Conservation (phyloP, 768 basidiomycete species). For the Dentipellis sp. region DNA sequence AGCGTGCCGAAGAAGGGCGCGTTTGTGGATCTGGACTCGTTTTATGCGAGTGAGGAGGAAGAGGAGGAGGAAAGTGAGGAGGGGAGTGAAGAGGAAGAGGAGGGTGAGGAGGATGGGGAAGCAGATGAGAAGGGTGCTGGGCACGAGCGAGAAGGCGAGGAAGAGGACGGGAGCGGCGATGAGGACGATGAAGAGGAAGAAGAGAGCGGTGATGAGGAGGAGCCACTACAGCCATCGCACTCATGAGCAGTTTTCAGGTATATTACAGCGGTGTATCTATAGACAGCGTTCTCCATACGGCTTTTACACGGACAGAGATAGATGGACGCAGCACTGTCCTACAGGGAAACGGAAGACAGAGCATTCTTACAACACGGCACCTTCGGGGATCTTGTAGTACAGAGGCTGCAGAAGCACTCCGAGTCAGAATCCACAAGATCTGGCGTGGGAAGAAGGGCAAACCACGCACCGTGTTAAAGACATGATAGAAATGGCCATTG, state of each 20-base stretch:
- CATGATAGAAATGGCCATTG: slow-evolving; percentile 70
- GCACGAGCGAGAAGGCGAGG: slow-evolving; percentile 10
- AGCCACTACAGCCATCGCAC: not conserved
- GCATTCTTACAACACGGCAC: slow-evolving; percentile 20
- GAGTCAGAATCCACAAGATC: not conserved
- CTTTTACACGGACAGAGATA: not conserved
- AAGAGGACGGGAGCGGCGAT: slow-evolving; percentile 17
- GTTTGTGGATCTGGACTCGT: slow-evolving; percentile 60
- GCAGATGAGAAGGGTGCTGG: slow-evolving; percentile 17
- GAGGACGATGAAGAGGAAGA: slow-evolving; percentile 23
- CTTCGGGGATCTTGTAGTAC: slow-evolving; percentile 32
- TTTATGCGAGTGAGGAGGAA: slow-evolving; percentile 40
- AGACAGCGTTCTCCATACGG: not conserved
- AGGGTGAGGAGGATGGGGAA: slow-evolving; percentile 26
- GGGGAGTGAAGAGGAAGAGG: slow-evolving; percentile 14
- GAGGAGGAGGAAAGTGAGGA: slow-evolving; percentile 21
- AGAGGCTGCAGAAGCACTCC: slow-evolving; percentile 19
- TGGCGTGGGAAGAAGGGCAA: not conserved
- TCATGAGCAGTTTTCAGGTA: not conserved
- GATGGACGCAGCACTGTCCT: not conserved
- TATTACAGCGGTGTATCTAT: not conserved
- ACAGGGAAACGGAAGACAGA: not conserved
- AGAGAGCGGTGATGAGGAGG: not conserved
- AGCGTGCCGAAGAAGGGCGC: slow-evolving; percentile 30
- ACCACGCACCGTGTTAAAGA: slow-evolving; percentile 54